These are phyloP conservation scores for Fomes fomentarius DNA, from an alignment of 1,284 basidiomycete species.

Conservation along the genomic window DNA sequence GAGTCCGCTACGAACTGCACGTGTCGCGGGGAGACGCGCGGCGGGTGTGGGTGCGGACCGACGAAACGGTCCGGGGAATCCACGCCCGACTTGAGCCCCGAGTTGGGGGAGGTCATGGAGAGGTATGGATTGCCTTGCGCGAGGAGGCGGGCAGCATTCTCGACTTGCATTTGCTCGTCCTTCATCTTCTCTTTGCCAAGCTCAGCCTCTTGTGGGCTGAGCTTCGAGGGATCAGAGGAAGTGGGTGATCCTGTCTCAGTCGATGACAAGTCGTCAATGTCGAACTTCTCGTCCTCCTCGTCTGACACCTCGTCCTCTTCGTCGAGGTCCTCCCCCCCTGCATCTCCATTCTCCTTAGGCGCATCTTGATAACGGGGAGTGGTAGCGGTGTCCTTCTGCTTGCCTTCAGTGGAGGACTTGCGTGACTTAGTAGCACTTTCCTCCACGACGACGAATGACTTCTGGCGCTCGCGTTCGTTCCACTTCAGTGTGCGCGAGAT, in stretches of 20 bases:
- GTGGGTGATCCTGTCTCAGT: slow-evolving; percentile 38
- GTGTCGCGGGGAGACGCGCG: slow-evolving; percentile 54
- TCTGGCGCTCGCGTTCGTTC: slow-evolving; percentile 97
- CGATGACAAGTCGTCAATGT: slow-evolving; percentile 85
- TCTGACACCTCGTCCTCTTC: slow-evolving; percentile 54
- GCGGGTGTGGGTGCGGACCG: slow-evolving; percentile 64
- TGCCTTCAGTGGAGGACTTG: slow-evolving; percentile 8
- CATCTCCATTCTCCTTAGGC: not conserved
- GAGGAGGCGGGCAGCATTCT: slow-evolving; percentile 40
- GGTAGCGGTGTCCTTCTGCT: slow-evolving; percentile 12
- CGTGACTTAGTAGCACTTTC: slow-evolving; percentile 58
- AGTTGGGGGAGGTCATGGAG: slow-evolving; percentile 45
- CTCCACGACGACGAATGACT: slow-evolving; percentile 97
- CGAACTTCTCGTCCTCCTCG: slow-evolving; percentile 78
- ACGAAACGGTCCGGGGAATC: slow-evolving; percentile 79
- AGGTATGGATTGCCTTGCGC: slow-evolving; percentile 36
- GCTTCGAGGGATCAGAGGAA: slow-evolving; percentile 13
- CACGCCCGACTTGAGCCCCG: slow-evolving; percentile 60
- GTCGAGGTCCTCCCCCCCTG: slow-evolving; percentile 39
- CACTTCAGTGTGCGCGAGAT: slow-evolving; percentile 96
- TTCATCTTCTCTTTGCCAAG: slow-evolving; percentile 37
- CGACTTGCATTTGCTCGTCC: slow-evolving; percentile 31
- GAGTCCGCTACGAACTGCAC: slow-evolving; percentile 48
- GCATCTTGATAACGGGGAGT: slow-evolving; percentile 7
- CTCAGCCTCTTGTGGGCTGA: slow-evolving; percentile 40